Evolutionary conservation across 2,329 filamentous ascomycete species (phyloP).

Genomic region (Davidsoniella neocaledoniae): DNA sequence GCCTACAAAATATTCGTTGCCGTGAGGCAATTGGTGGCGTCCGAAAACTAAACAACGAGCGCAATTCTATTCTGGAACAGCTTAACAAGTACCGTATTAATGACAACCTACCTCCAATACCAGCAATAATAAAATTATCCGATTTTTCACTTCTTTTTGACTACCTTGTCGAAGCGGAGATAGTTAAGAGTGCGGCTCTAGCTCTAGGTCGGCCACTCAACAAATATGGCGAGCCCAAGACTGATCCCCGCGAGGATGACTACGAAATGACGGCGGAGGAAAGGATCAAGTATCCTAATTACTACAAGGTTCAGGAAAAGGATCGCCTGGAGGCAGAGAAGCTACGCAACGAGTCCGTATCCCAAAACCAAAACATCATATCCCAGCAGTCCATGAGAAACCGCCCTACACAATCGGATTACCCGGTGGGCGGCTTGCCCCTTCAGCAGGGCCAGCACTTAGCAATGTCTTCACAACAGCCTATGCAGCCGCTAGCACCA

Average conservation of each 20-base stretch:
- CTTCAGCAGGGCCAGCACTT: too few species aligned
- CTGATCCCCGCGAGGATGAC: background rate
- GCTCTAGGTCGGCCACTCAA: background rate
- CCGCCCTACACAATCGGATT: too few species aligned
- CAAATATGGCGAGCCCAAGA: conserved; percentile 1
- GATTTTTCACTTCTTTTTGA: background rate
- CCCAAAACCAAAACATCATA: too few species aligned
- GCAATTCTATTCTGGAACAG: conserved; percentile 18
- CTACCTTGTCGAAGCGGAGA: background rate
- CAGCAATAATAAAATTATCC: background rate
- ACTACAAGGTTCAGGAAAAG: too few species aligned
- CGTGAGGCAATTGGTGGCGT: conserved; percentile 14
- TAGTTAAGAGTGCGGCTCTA: background rate
- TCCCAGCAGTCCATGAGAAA: too few species aligned
- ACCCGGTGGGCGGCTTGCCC: too few species aligned
- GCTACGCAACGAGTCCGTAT: too few species aligned
- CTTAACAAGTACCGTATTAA: conserved; percentile 16
- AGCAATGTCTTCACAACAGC: too few species aligned
- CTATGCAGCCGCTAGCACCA: too few species aligned
- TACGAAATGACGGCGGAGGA: background rate
- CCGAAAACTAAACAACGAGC: conserved; percentile 15
- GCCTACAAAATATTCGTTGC: conserved; percentile 15
- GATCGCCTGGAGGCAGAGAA: too few species aligned
- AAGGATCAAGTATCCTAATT: background rate
- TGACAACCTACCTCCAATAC: background rate